Evolutionary conservation across 2,329 filamentous ascomycete species (phyloP).

Genomic region (Aspergillus pseudoterreus): DNA sequence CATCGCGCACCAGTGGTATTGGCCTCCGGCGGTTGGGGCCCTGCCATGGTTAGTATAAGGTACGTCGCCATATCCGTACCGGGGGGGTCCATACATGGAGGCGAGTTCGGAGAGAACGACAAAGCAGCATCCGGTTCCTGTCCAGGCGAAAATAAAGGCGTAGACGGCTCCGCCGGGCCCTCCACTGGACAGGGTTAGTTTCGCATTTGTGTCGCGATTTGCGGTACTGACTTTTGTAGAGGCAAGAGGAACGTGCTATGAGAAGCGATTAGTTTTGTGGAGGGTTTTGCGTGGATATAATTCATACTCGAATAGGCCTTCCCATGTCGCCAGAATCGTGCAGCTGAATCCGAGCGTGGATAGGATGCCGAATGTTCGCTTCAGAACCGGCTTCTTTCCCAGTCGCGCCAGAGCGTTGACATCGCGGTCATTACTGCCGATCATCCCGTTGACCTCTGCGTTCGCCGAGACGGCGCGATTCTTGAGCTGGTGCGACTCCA

Average conservation of each 20-base stretch:
- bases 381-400: conserved; percentile 18
- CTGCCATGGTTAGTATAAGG: conserved; percentile 9
- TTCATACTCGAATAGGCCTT: conserved; percentile 15
- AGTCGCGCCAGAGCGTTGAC: conserved; percentile 11
- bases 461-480: too few species aligned
- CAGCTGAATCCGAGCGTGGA: conserved; percentile 21
- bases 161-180: conserved; percentile 31
- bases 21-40: conserved; percentile 33
- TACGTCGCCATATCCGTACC: too few species aligned
- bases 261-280: not conserved
- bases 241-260: conserved; percentile 9
- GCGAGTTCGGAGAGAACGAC: conserved; percentile 29
- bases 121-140: conserved; percentile 23
- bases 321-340: conserved; percentile 21
- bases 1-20: conserved; percentile 41
- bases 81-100: conserved; percentile 24
- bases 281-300: not conserved
- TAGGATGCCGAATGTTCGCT: conserved; percentile 19
- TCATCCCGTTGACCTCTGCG: too few species aligned
- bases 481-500: too few species aligned
- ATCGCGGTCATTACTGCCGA: conserved; percentile 6
- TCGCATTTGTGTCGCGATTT: not conserved
- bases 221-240: conserved; percentile 9
- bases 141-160: conserved; percentile 31
- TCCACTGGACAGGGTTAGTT: conserved; percentile 20